Evolutionary conservation across 257 asterid species (phyloP).

Genomic region (Primulina eburnea): DNA sequence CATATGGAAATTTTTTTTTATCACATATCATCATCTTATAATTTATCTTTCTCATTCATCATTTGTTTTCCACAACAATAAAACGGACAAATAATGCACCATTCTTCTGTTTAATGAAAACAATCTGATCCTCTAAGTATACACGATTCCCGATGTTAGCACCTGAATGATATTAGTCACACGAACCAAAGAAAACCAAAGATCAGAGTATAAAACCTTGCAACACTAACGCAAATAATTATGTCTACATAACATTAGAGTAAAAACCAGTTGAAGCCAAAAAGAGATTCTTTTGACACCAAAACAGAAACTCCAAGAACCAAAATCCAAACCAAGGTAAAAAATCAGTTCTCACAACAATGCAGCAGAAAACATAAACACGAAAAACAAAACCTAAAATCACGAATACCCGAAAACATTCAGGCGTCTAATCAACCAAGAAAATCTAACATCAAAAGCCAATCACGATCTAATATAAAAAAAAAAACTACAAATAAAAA

Average conservation of each 20-base stretch:
- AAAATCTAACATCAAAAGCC: conserved; percentile 16
- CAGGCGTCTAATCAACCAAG: neutral
- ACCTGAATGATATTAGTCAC: neutral
- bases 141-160: neutral
- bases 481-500: neutral
- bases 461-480: conserved; percentile 22
- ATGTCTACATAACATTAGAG: neutral
- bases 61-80: neutral
- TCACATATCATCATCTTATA: neutral
- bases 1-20: too few relatives aligned
- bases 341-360: conserved; percentile 5
- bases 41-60: neutral
- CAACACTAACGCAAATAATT: too few relatives aligned
- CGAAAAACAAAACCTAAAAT: conserved; percentile 3
- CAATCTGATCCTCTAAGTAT: neutral
- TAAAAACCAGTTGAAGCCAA: neutral
- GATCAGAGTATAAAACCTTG: neutral
- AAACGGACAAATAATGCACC: neutral
- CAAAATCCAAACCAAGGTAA: conserved; percentile 18
- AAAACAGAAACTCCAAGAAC: conserved; percentile 6
- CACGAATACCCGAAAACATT: conserved; percentile 2
- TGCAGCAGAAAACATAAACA: conserved; percentile 1
- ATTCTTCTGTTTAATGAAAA: neutral
- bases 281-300: conserved; percentile 5
- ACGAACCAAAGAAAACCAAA: neutral